These are phyloP conservation scores for Hygrophorus russula DNA, from an alignment of 768 basidiomycete species.

Conservation along the genomic window DNA sequence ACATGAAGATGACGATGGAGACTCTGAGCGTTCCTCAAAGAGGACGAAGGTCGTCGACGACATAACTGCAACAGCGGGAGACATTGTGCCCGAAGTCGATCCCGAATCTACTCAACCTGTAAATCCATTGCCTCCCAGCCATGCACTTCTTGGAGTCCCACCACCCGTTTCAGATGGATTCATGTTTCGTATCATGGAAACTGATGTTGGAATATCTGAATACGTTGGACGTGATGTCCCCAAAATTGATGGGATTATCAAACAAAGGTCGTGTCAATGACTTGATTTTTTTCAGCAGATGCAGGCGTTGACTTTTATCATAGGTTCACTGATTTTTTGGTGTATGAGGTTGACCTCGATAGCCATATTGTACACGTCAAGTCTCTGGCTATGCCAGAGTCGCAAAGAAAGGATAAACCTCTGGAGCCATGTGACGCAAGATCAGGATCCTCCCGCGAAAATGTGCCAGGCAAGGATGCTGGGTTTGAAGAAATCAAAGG, in stretches of 20 bases:
- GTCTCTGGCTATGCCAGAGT: slow-evolving; percentile 60
- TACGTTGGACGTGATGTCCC: slow-evolving; percentile 64
- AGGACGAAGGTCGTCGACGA: slow-evolving; percentile 4
- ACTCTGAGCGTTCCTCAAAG: slow-evolving; percentile 26
- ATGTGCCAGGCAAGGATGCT: slow-evolving; percentile 14
- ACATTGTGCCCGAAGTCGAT: background rate
- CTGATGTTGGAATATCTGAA: slow-evolving; percentile 84
- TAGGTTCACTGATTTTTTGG: slow-evolving; percentile 96
- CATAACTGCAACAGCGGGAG: background rate
- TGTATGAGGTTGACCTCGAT: slow-evolving; percentile 81
- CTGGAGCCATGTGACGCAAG: slow-evolving; percentile 10
- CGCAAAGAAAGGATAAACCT: slow-evolving; percentile 30
- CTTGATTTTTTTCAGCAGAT: slow-evolving; percentile 1
- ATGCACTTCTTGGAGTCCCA: slow-evolving; percentile 52
- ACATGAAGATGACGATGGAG: slow-evolving; percentile 39
- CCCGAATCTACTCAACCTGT: slow-evolving; percentile 12
- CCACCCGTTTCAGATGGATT: slow-evolving; percentile 38
- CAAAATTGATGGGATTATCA: slow-evolving; percentile 86
- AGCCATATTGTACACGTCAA: slow-evolving; percentile 75
- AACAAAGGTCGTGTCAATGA: slow-evolving; percentile 63
- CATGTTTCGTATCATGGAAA: slow-evolving; percentile 54
- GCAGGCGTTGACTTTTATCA: background rate
- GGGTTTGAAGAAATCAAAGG: slow-evolving; percentile 4
- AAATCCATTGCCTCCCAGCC: slow-evolving; percentile 61
- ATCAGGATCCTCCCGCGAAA: slow-evolving; percentile 8